Conservation (phyloP, 2,329 filamentous ascomycete species). For the Xylariaceae sp. region DNA sequence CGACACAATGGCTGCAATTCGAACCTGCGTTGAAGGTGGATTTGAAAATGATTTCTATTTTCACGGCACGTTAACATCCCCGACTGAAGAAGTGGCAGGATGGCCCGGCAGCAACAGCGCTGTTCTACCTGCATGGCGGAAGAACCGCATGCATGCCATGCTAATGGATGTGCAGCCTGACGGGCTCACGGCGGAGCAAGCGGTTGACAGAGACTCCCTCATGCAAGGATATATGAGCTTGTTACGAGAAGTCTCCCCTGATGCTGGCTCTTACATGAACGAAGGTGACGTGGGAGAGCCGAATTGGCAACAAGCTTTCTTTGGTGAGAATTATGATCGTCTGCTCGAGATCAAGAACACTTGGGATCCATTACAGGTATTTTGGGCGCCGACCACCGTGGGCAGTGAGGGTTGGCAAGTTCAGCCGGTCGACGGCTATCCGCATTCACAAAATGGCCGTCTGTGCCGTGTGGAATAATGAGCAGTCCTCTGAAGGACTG, state of each 20-base stretch:
- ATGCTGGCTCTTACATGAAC: slow-evolving; percentile 46
- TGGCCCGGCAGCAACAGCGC: slow-evolving; percentile 31
- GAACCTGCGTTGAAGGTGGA: slow-evolving; percentile 27
- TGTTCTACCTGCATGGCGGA: slow-evolving; percentile 42
- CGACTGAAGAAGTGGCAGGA: slow-evolving; percentile 27
- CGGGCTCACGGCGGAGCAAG: slow-evolving; percentile 21
- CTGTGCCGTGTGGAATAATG: slow-evolving; percentile 15
- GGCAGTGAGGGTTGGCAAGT: slow-evolving; percentile 50
- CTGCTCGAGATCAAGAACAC: slow-evolving; percentile 44
- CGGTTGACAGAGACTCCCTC: slow-evolving; percentile 20
- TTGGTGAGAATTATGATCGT: slow-evolving; percentile 41
- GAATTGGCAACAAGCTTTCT: slow-evolving; percentile 45
- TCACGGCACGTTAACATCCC: slow-evolving; percentile 31
- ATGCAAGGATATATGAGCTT: slow-evolving; percentile 24
- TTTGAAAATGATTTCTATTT: slow-evolving; percentile 34
- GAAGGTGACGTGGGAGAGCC: slow-evolving; percentile 49
- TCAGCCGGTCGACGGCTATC: slow-evolving; percentile 17
- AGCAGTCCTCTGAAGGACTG: too few species aligned
- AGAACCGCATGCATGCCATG: slow-evolving; percentile 33
- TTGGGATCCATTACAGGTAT: slow-evolving; percentile 44
- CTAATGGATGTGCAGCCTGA: slow-evolving; percentile 26
- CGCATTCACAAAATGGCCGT: slow-evolving; percentile 23
- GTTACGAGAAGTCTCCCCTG: slow-evolving; percentile 35
- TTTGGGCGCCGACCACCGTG: slow-evolving; percentile 46
- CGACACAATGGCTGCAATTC: slow-evolving; percentile 29